These are phyloP conservation scores for Dendrobium nobile DNA, from an alignment of 106 monocot species.

Conservation along the genomic window DNA sequence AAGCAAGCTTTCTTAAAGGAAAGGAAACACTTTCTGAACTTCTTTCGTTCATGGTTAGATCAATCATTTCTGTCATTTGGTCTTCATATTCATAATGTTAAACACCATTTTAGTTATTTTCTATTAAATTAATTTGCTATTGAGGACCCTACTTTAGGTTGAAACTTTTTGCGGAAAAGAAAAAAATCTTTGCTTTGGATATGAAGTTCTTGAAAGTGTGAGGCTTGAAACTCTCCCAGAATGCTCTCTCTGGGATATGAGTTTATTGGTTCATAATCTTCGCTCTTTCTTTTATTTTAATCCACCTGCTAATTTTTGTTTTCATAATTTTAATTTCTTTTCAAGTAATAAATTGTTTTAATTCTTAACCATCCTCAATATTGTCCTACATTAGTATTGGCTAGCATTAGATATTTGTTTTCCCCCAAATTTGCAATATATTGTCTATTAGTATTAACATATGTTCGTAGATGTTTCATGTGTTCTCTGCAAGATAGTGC, in stretches of 20 bases:
- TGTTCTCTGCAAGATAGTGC: neutral
- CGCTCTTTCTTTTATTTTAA: neutral
- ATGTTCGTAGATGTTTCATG: neutral
- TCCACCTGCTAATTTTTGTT: neutral
- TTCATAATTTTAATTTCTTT: neutral
- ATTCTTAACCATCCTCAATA: neutral
- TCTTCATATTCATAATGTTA: neutral
- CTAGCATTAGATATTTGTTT: neutral
- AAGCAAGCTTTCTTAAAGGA: no score
- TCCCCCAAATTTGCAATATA: no score
- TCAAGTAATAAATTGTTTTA: neutral
- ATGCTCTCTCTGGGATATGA: neutral
- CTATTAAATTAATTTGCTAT: neutral
- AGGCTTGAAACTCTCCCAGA: neutral
- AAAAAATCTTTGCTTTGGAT: neutral
- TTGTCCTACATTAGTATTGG: neutral
- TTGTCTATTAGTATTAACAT: neutral
- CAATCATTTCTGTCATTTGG: neutral
- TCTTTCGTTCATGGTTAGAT: neutral
- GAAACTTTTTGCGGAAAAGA: no score
- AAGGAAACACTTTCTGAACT: no score
- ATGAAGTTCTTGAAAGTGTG: neutral
- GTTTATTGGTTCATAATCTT: neutral
- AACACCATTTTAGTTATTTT: neutral
- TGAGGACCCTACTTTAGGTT: neutral